Percentiles rank a stretch among this genome's conserved stretches.
phyloP scores from a whole-genome alignment of 306 rosid species.

The Mimosa pudica region DNA sequence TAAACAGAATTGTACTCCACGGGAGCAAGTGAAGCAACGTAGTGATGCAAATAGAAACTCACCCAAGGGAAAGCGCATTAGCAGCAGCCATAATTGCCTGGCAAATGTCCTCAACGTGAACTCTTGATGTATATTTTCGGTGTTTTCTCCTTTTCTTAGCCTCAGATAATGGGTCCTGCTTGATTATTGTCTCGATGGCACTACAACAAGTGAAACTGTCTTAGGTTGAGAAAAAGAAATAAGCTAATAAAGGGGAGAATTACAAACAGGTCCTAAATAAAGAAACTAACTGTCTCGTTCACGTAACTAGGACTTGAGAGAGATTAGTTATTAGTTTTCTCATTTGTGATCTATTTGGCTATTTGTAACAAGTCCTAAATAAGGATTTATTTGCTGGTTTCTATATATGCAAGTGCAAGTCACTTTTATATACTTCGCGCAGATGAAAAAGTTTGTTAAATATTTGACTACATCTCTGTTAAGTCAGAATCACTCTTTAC shows the following conservation, averaged over 20 bases:
- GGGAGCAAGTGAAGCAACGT: background rate
- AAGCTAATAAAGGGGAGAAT: background rate
- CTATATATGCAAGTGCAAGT: background rate
- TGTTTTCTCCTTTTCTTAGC: constrained; percentile 62
- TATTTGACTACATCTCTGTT: background rate
- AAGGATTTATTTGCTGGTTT: too few species aligned
- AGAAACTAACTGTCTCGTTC: background rate
- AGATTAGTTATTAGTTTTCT: too few species aligned
- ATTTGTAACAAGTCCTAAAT: too few species aligned
- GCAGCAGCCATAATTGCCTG: constrained; percentile 74
- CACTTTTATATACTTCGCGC: background rate
- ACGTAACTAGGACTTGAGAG: background rate
- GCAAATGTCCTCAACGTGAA: constrained; percentile 84
- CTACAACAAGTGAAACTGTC: constrained; percentile 43
- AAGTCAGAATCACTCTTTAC: background rate
- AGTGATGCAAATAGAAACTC: constrained; percentile 18
- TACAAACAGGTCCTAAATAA: background rate
- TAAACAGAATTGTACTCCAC: background rate
- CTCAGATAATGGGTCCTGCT: constrained; percentile 56
- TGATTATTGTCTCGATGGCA: constrained; percentile 79
- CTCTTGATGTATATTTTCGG: constrained; percentile 69
- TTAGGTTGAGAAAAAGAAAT: background rate
- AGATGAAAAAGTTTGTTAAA: background rate
- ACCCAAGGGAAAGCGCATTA: constrained; percentile 47
- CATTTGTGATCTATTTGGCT: background rate